Percentiles rank a stretch among this genome's conserved stretches.
Evolutionary conservation across 2,329 filamentous ascomycete species (phyloP).

Genomic region (Fusarium tuaranense): DNA sequence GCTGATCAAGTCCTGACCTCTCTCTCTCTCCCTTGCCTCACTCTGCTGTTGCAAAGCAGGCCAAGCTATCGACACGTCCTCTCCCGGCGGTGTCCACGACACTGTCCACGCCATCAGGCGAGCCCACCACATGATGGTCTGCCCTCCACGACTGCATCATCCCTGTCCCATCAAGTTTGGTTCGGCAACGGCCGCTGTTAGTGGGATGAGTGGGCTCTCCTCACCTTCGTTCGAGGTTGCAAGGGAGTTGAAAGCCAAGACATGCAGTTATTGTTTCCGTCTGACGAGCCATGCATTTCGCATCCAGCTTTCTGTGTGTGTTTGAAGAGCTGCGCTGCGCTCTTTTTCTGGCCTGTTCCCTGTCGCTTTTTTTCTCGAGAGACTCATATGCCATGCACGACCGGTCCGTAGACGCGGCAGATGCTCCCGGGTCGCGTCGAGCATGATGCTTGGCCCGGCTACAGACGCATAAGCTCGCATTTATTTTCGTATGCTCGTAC

Average conservation of each 20-base stretch:
- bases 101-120: conserved; percentile 24
- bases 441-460: conserved; percentile 11
- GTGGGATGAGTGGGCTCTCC: conserved; percentile 31
- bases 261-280: conserved; percentile 13
- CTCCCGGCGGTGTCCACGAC: conserved; percentile 12
- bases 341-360: conserved; percentile 21
- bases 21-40: not conserved
- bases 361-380: conserved; percentile 7
- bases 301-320: conserved; percentile 9
- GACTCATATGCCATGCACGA: conserved; percentile 12
- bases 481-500: conserved; percentile 9
- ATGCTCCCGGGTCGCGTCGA: conserved; percentile 15
- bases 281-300: conserved; percentile 29
- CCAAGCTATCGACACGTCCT: conserved; percentile 26
- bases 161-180: conserved; percentile 33
- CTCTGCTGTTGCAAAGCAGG: not conserved
- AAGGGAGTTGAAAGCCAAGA: conserved; percentile 5
- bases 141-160: conserved; percentile 3
- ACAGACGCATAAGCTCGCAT: conserved; percentile 25
- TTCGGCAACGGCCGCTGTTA: conserved; percentile 39
- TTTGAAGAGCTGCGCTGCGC: not conserved
- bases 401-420: conserved; percentile 29
- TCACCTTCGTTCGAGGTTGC: conserved; percentile 25
- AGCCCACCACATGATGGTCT: conserved; percentile 36
- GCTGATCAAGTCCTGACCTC: conserved; percentile 3